Conservation (phyloP, 805 yeast species). For the Yamadazyma kitorensis region DNA sequence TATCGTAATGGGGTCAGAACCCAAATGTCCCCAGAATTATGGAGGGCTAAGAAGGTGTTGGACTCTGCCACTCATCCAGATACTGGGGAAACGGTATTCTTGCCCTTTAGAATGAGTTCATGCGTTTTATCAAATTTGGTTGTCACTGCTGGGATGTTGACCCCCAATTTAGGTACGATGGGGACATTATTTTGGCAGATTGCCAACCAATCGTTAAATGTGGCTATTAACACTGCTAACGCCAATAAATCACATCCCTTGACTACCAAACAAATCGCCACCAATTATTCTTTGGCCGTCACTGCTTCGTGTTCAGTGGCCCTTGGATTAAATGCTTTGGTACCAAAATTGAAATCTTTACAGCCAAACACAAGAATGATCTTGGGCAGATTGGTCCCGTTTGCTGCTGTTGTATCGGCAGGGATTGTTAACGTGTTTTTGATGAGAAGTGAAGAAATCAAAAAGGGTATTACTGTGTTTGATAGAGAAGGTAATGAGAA, state of each 20-base stretch:
- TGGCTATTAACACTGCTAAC: conserved; percentile 94
- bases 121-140: conserved; percentile 91
- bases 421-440: conserved; percentile 94
- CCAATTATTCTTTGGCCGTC: conserved; percentile 85
- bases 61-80: conserved; percentile 97
- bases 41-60: conserved; percentile 83
- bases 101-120: conserved; percentile 97
- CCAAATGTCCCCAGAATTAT: conserved; percentile 73
- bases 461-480: conserved; percentile 74
- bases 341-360: conserved; percentile 77
- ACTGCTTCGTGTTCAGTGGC: conserved; percentile 96
- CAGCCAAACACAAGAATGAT: conserved; percentile 67
- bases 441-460: conserved; percentile 94
- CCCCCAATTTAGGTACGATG: conserved; percentile 84
- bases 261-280: conserved; percentile 69
- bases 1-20: conserved; percentile 67
- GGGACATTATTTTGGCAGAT: conserved; percentile 98
- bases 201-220: conserved; percentile 94
- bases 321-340: conserved; percentile 83
- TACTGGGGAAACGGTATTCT: conserved; percentile 85
- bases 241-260: conserved; percentile 94
- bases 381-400: conserved; percentile 87
- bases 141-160: conserved; percentile 96
- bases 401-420: conserved; percentile 98
- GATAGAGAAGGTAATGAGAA: conserved; percentile 61